Percentiles rank a stretch among this genome's conserved stretches.
Evolutionary conservation across 2,329 filamentous ascomycete genomes (phyloP).

Genomic region (Metarhizium guizhouense): DNA sequence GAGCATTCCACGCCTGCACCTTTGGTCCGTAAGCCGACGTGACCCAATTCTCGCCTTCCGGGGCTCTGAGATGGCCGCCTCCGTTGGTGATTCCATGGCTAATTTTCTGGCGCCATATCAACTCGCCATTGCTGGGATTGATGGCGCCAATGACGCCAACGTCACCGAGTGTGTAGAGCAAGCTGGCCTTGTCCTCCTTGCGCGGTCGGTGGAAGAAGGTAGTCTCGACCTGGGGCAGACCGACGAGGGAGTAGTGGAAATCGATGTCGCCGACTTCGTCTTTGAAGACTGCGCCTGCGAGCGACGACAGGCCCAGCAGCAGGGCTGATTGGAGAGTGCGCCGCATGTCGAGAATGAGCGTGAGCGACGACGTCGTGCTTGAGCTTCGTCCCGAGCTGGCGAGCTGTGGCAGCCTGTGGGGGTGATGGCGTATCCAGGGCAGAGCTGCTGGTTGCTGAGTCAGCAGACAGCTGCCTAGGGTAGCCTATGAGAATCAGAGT

Average conservation of each 20-base stretch:
- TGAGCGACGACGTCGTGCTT: constrained; percentile 4
- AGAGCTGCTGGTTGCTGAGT: not conserved
- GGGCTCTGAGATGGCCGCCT: constrained; percentile 55
- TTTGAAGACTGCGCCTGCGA: constrained; percentile 61
- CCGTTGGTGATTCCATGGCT: constrained; percentile 38
- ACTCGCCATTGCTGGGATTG: constrained; percentile 73
- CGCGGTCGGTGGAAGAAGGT: constrained; percentile 93
- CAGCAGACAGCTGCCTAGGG: not conserved
- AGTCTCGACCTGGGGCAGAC: constrained; percentile 68
- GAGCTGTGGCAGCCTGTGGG: not conserved
- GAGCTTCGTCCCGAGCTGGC: constrained; percentile 4
- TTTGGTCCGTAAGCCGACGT: constrained; percentile 62
- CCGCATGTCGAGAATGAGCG: constrained; percentile 21
- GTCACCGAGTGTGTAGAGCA: constrained; percentile 87
- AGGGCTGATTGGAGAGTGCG: constrained; percentile 25
- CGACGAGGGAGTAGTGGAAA: constrained; percentile 85
- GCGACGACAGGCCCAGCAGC: constrained; percentile 29
- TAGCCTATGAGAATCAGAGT: not conserved
- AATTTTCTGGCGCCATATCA: constrained; percentile 81
- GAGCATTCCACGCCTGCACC: constrained; percentile 75
- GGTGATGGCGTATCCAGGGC: not conserved
- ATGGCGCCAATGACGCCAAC: constrained; percentile 76
- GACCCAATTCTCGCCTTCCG: constrained; percentile 70
- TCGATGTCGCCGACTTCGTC: constrained; percentile 91
- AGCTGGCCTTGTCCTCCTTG: constrained; percentile 70